A percentile compares a stretch with the other conserved stretches of the same genome.
phyloP scores from a whole-genome alignment of 2,329 filamentous ascomycete species.

The Claviceps humidiphila region DNA sequence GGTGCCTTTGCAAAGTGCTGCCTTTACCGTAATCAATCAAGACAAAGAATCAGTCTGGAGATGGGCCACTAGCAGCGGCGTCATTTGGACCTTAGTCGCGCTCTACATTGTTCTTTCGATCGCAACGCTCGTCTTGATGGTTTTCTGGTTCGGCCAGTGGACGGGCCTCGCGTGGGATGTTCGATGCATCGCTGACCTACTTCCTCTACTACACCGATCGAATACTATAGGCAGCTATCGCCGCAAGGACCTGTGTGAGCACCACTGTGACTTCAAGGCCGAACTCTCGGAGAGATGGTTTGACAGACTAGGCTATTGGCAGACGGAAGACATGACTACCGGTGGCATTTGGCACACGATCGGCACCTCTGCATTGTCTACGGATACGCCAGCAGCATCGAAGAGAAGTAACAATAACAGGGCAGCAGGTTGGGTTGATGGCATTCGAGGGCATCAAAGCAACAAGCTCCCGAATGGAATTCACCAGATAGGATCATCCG shows the following conservation, averaged over 20 bases:
- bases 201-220: slow-evolving; percentile 65
- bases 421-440: not conserved
- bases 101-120: slow-evolving; percentile 57
- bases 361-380: slow-evolving; percentile 37
- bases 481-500: slow-evolving; percentile 13
- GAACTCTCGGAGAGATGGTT: slow-evolving; percentile 42
- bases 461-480: slow-evolving; percentile 20
- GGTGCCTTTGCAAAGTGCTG: slow-evolving; percentile 65
- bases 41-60: slow-evolving; percentile 45
- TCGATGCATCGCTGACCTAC: slow-evolving; percentile 65
- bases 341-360: slow-evolving; percentile 68
- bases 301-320: slow-evolving; percentile 80
- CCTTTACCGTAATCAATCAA: slow-evolving; percentile 53
- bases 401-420: not conserved
- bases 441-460: slow-evolving; percentile 8
- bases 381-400: slow-evolving; percentile 39
- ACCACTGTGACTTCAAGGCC: slow-evolving; percentile 37
- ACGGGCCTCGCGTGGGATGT: slow-evolving; percentile 82
- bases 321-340: slow-evolving; percentile 47
- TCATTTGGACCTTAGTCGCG: slow-evolving; percentile 65
- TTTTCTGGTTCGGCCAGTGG: slow-evolving; percentile 50
- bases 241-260: slow-evolving; percentile 45
- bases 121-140: slow-evolving; percentile 37
- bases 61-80: slow-evolving; percentile 66
- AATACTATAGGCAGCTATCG: slow-evolving; percentile 65